Conservation (phyloP, 352 stramenopile genomes). For the Pythium myriotylum region DNA sequence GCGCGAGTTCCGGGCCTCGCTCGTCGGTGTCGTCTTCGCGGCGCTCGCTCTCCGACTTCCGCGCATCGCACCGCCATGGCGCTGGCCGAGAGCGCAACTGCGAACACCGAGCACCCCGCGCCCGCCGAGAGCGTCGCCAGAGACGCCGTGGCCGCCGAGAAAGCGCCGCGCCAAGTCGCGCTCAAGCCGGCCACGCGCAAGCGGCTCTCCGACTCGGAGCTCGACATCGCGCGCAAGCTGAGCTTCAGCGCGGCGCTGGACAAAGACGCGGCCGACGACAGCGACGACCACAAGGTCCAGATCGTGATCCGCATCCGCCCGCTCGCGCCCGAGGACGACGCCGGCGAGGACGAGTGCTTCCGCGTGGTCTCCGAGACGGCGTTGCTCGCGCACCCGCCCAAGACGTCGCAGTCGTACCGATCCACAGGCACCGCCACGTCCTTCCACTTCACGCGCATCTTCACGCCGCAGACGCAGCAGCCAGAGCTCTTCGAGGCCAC, state of each 20-base stretch:
- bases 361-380: constrained; percentile 64
- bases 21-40: too few relatives aligned
- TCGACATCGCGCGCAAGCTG: constrained; percentile 59
- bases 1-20: too few relatives aligned
- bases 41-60: not conserved
- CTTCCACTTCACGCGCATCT: constrained; percentile 89
- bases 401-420: constrained; percentile 74
- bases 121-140: not conserved
- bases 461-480: constrained; percentile 77
- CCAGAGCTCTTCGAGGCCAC: constrained; percentile 91
- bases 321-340: constrained; percentile 4
- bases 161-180: not conserved
- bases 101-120: constrained; percentile 12
- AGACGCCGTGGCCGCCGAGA: not conserved
- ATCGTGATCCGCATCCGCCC: constrained; percentile 77
- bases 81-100: constrained; percentile 11
- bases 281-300: constrained; percentile 39
- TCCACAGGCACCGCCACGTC: constrained; percentile 74
- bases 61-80: constrained; percentile 11
- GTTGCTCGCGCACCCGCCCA: constrained; percentile 67
- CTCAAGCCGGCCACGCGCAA: not conserved
- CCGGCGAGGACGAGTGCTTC: constrained; percentile 53
- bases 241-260: constrained; percentile 63
- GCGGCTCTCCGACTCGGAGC: constrained; percentile 24
- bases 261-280: constrained; percentile 20